Evolutionary conservation across 176 grass and related monocot genomes (phyloP), one percentile per base, ranked within the genome.

Genomic region (Leersia perrieri): DNA sequence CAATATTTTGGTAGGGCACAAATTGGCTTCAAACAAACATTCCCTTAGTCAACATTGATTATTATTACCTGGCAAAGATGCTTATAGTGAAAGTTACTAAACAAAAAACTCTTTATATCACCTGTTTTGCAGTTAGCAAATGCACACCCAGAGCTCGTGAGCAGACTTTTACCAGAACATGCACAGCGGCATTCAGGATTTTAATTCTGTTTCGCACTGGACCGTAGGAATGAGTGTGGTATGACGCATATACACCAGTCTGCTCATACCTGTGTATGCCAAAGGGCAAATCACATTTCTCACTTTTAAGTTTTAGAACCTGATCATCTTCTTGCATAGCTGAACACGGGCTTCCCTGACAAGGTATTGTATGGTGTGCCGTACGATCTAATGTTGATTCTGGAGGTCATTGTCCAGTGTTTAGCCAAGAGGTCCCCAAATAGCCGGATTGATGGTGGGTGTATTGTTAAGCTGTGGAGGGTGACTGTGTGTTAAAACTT

Each of bases 91-190:
- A 38, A 63, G 47, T 68, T 41, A 42, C 34, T 68, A 8, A 57
- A 14, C 20, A 41, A 20, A 42, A 27, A 60, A 33, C 22, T 66
- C 57, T 25, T 39, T 67, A 40, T 40, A 63, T 80, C 30, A 4
- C 51, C 40, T 29, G 47, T 69, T 87, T 80, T 80, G 65, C 87
- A 95, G 93, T 76, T 92, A 63, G 86, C 55, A 15, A 72, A 83
- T 66, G 82, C 79, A 53, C 85, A 79, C 9, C 74, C 78, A 2
- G 90, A 95, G 82, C 82, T 95, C 26, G 58, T 95, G 28, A 80
- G 75, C 75, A 90, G 87, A 58, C 45, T 95, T 47, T 90, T 92
- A 44, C 93, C 93, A 20, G 90, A 90, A 14, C 90, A 92, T 83
- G 82, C 78, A 41, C 84, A 11, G 31, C 79, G 90, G 5, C 90